phyloP scores from a whole-genome alignment of 305 asterid genomes.

The Fraxinus ornus region DNA sequence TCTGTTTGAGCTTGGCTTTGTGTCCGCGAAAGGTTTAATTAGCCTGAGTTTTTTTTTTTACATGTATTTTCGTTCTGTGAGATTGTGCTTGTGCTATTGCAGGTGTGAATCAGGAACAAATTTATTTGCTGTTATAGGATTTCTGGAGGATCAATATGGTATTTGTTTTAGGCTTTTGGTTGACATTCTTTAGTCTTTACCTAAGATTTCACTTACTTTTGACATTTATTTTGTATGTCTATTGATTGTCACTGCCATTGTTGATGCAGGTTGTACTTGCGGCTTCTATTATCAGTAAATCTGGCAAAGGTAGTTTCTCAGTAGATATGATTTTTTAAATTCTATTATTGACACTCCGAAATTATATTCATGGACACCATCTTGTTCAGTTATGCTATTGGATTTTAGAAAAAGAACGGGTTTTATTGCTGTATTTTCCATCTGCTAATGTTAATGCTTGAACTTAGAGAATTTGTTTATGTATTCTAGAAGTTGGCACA shows the following conservation, averaged over 20 bases:
- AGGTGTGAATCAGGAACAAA: not conserved
- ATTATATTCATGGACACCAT: not conserved
- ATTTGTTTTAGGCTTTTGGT: not conserved
- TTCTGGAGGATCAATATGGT: conserved; percentile 40
- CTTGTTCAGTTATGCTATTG: conserved; percentile 2
- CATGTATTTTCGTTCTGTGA: not conserved
- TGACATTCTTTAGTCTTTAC: not conserved
- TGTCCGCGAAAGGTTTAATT: not conserved
- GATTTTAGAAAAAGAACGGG: not conserved
- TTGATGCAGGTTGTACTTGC: conserved; percentile 67
- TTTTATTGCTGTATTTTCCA: not conserved
- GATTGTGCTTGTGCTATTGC: conserved; percentile 12
- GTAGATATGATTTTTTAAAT: not conserved
- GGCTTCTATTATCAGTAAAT: conserved; percentile 60
- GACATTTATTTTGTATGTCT: not conserved
- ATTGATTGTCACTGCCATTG: not conserved
- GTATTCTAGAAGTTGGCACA: not conserved
- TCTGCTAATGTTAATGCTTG: not conserved
- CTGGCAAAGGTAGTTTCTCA: conserved; percentile 60
- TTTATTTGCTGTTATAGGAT: conserved; percentile 12
- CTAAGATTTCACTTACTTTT: not conserved
- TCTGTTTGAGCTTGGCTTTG: not conserved
- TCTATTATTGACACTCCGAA: not conserved
- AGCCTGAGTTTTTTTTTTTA: not conserved
- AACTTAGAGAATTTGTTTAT: not conserved